Conservation (phyloP, 83 land plant genomes). For the Larix sibirica region DNA sequence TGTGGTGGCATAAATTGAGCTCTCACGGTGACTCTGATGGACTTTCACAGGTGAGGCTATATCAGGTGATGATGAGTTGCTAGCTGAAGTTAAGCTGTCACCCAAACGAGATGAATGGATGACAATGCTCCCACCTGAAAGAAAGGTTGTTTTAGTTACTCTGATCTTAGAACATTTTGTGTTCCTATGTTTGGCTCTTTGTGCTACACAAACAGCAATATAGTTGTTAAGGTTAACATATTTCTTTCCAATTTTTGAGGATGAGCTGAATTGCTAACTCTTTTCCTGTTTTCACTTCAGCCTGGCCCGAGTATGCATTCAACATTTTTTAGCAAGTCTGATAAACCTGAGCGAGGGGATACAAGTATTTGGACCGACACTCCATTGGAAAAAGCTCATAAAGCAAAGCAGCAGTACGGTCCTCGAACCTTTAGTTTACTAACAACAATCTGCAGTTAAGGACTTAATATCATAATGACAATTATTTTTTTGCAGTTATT, state of each 20-base stretch:
- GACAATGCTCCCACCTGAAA: conserved; percentile 96
- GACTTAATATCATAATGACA: conserved; percentile 3
- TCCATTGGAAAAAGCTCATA: conserved; percentile 80
- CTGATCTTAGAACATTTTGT: not conserved
- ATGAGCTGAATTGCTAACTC: not conserved
- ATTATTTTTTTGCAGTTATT: conserved; percentile 53
- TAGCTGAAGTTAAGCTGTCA: conserved; percentile 42
- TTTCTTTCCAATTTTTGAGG: not conserved
- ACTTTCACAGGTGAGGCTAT: conserved; percentile 66
- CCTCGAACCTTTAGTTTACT: not conserved
- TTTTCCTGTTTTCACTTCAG: conserved; percentile 26
- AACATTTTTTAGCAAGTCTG: conserved; percentile 71
- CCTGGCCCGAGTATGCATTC: conserved; percentile 66
- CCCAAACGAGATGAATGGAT: conserved; percentile 94
- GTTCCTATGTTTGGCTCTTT: not conserved
- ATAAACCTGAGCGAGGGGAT: conserved; percentile 91
- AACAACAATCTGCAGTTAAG: not conserved
- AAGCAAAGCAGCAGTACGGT: conserved; percentile 86
- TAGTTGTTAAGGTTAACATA: not conserved
- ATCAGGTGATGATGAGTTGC: conserved; percentile 86
- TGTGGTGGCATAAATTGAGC: not conserved
- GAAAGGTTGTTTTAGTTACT: conserved; percentile 57
- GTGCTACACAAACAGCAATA: not conserved
- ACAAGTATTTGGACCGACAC: conserved; percentile 94
- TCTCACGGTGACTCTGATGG: not conserved